Evolutionary conservation across 2,329 filamentous ascomycete species (phyloP), one percentile per base, ranked within the genome.

Genomic region (Parascedosporium putredinis): DNA sequence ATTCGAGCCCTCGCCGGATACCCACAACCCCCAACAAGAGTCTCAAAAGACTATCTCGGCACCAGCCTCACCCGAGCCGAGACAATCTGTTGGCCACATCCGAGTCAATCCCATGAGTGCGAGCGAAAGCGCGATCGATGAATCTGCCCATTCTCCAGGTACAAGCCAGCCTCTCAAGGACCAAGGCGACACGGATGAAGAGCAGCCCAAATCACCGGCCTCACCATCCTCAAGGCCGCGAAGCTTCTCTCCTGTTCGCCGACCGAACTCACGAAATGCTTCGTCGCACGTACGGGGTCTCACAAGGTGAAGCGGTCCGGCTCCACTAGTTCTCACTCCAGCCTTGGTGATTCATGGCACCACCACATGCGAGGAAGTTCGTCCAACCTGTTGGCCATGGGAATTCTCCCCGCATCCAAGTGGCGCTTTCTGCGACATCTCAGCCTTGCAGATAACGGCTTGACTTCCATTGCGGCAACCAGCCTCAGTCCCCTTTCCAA

Each of bases 361-460:
- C 47, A 50, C 22, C 73, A 80, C 47, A 60, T 64, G 45, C 68
- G 84, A 69, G 81, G 83, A 44, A 94, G 89, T 67, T 81, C 85
- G 14, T 84, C 86, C 1, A 95, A 93, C 58, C 73, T 95, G 1
- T 69, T 91, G 46, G 73, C 78, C 12, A 74, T 83, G 62, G 83
- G 83, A 34, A 75, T 84, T 52, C 73, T 97, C 14, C 88, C 90
- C 38, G 70, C 86, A 1, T 86, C 84, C 1, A 97, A 97, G 67
- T 98, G 93, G 93, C 83, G 91, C 51, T 95, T 97, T 65, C 69
- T 98, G 59, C 84, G 87, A 61, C 91, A 97, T 67, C 75, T 98
- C 38, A 93, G 90, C 62, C 72, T 98, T 48, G 83, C 91, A 5
- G 93, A 97, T 62, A 98, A 97, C 66, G 84, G 85, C 7, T 74